phyloP scores from a whole-genome alignment of 2,329 filamentous ascomycete species.

The Hirsutella thompsonii region DNA sequence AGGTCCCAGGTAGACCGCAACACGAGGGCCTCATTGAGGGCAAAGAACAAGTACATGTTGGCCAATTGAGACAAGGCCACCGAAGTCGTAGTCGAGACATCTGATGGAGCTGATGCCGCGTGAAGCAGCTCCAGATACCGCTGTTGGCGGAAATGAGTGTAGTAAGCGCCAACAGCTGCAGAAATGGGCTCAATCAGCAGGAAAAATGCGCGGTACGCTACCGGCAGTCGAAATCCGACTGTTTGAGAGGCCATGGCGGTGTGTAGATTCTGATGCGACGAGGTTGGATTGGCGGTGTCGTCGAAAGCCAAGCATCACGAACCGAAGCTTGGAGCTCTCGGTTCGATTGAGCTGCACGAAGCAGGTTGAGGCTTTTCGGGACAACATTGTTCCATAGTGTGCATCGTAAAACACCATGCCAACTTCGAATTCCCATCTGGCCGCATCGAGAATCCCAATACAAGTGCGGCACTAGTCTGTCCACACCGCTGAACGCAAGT shows the following conservation, averaged over 20 bases:
- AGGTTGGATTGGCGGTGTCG: background rate
- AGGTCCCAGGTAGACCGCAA: conserved; percentile 56
- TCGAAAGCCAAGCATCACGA: too few species aligned
- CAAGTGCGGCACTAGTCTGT: too few species aligned
- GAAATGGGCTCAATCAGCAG: conserved; percentile 54
- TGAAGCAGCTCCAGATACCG: conserved; percentile 55
- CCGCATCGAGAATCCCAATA: too few species aligned
- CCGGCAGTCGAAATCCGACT: conserved; percentile 36
- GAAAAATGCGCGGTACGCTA: conserved; percentile 59
- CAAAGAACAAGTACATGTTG: conserved; percentile 67
- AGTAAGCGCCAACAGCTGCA: conserved; percentile 39
- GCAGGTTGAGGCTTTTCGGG: too few species aligned
- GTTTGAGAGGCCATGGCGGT: conserved; percentile 12
- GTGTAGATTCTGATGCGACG: background rate
- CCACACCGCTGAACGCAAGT: too few species aligned
- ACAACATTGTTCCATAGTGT: too few species aligned
- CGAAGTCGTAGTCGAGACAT: conserved; percentile 45
- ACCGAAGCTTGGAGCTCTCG: too few species aligned
- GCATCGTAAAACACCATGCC: too few species aligned
- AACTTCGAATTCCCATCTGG: too few species aligned
- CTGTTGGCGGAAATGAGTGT: conserved; percentile 32
- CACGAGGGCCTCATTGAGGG: conserved; percentile 64
- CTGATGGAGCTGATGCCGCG: conserved; percentile 26
- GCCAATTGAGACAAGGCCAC: conserved; percentile 63
- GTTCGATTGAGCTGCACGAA: too few species aligned